Conservation (phyloP, 768 basidiomycete genomes). For the Trametes elegans region DNA sequence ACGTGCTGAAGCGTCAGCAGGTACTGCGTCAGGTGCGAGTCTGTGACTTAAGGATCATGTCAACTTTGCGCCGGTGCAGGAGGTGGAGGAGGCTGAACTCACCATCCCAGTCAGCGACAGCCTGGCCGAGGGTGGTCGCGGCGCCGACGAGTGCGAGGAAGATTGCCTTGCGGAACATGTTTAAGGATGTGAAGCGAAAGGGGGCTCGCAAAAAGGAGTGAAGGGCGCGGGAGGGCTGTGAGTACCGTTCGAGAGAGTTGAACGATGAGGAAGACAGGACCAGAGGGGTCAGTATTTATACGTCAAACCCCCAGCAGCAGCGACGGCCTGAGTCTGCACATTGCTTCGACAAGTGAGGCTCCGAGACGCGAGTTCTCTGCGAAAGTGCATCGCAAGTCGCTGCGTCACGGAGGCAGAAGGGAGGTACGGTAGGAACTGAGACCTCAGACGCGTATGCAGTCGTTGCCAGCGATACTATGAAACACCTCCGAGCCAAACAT, state of each 20-base stretch:
- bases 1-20: slow-evolving; percentile 48
- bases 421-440: too few species aligned
- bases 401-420: too few species aligned
- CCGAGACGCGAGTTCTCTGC: too few species aligned
- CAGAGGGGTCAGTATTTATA: neutral
- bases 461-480: too few species aligned
- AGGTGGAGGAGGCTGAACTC: neutral
- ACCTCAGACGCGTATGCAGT: too few species aligned
- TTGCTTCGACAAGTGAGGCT: too few species aligned
- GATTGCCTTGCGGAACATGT: slow-evolving; percentile 14
- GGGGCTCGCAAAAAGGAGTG: slow-evolving; percentile 1
- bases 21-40: slow-evolving; percentile 38
- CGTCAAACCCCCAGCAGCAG: neutral
- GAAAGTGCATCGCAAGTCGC: too few species aligned
- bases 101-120: neutral
- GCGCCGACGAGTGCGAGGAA: slow-evolving; percentile 20
- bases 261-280: neutral
- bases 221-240: neutral
- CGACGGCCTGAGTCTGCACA: too few species aligned
- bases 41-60: slow-evolving; percentile 2
- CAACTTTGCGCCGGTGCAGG: neutral
- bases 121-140: slow-evolving; percentile 8
- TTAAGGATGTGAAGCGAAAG: slow-evolving; percentile 1
- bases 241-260: slow-evolving; percentile 7
- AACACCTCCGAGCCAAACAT: too few species aligned